A percentile compares a stretch with the other conserved stretches of the same genome.
Conservation (phyloP, 2,329 filamentous ascomycete species). For the Orbilia blumenaviensis region DNA sequence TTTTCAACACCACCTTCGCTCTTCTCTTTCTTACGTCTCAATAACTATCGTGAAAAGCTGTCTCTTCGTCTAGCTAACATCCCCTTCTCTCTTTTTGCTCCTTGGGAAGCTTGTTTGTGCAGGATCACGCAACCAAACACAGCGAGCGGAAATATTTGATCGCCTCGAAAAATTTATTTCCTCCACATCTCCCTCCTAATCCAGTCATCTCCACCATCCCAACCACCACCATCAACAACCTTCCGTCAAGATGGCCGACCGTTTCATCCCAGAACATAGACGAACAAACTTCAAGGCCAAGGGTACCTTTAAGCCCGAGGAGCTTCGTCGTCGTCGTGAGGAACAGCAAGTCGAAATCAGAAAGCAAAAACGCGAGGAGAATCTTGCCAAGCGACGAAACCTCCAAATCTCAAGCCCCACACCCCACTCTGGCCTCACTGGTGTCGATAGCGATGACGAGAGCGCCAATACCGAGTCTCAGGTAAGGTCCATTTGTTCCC, state of each 20-base stretch:
- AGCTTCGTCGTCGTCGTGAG: constrained; percentile 96
- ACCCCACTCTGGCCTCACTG: constrained; percentile 72
- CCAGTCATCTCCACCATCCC: constrained; percentile 42
- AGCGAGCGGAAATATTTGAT: constrained; percentile 54
- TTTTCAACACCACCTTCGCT: neutral
- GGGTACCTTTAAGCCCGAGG: constrained; percentile 98
- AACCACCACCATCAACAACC: constrained; percentile 51
- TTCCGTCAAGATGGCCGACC: constrained; percentile 81
- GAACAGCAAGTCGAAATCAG: constrained; percentile 99
- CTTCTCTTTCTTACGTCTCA: neutral
- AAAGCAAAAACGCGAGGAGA: constrained; percentile 98
- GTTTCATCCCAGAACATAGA: constrained; percentile 99
- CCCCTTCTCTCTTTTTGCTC: constrained; percentile 38
- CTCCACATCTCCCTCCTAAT: constrained; percentile 29
- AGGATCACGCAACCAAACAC: constrained; percentile 59
- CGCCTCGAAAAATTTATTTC: constrained; percentile 44
- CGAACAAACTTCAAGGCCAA: constrained; percentile 99
- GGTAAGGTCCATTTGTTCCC: constrained; percentile 69
- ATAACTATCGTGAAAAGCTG: constrained; percentile 54
- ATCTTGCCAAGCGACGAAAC: constrained; percentile 89
- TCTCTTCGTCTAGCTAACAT: constrained; percentile 57
- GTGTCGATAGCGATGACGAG: constrained; percentile 97
- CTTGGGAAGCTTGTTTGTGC: constrained; percentile 49
- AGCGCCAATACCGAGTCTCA: constrained; percentile 93
- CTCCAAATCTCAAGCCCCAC: constrained; percentile 83